These are phyloP conservation scores for Davidsoniella virescens DNA, from an alignment of 2,329 filamentous ascomycete species.

Conservation along the genomic window DNA sequence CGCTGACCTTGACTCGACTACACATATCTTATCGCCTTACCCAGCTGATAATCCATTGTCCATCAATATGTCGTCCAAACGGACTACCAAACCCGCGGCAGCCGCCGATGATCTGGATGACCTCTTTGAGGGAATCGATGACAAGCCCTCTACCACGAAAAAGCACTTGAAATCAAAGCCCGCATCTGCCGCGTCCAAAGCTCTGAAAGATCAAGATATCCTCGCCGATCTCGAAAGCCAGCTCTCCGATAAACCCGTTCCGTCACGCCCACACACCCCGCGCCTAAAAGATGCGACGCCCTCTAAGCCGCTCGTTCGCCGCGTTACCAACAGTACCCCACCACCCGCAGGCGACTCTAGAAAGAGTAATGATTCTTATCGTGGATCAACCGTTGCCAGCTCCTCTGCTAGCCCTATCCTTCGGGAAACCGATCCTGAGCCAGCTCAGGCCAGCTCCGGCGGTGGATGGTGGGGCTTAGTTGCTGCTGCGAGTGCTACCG, in stretches of 20 bases:
- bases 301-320: slow-evolving; percentile 50
- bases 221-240: slow-evolving; percentile 67
- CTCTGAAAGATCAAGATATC: slow-evolving; percentile 49
- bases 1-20: slow-evolving; percentile 6
- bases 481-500: slow-evolving; percentile 38
- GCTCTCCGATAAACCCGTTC: slow-evolving; percentile 54
- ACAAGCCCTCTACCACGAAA: slow-evolving; percentile 29
- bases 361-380: slow-evolving; percentile 64
- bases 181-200: slow-evolving; percentile 33
- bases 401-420: slow-evolving; percentile 42
- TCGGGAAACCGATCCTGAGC: background rate
- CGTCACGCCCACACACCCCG: slow-evolving; percentile 70
- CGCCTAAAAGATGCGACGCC: slow-evolving; percentile 39
- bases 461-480: slow-evolving; percentile 83
- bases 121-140: slow-evolving; percentile 47
- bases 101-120: slow-evolving; percentile 46
- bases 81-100: slow-evolving; percentile 30
- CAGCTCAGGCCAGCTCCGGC: slow-evolving; percentile 37
- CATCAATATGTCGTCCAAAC: slow-evolving; percentile 27
- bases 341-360: slow-evolving; percentile 27
- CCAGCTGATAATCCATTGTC: too few relatives aligned
- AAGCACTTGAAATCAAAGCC: slow-evolving; percentile 31
- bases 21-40: slow-evolving; percentile 7
- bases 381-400: slow-evolving; percentile 49
- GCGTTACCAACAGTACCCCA: slow-evolving; percentile 18